Percentiles rank a stretch among this genome's conserved stretches.
Evolutionary conservation across 140 eudicot genomes (phyloP).

Genomic region (Bidens hawaiensis): DNA sequence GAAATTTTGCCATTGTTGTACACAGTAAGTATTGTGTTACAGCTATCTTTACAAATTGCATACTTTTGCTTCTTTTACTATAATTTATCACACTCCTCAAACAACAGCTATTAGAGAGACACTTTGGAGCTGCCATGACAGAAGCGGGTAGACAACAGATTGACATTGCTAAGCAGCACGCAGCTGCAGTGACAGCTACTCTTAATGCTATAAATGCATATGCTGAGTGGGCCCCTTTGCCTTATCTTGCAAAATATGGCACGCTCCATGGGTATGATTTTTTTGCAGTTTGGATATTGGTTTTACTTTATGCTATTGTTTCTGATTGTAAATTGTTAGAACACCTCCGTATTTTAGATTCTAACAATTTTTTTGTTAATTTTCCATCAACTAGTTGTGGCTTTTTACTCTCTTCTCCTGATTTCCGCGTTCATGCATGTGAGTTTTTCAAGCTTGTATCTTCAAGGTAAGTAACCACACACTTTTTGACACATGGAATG

Average conservation of each 20-base stretch:
- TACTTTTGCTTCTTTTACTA: slow-evolving; percentile 7
- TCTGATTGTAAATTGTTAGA: slow-evolving; percentile 1
- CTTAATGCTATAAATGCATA: slow-evolving; percentile 92
- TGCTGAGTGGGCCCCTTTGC: slow-evolving; percentile 98
- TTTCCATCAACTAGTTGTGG: slow-evolving; percentile 56
- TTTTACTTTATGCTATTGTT: slow-evolving; percentile 8
- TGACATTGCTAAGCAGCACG: slow-evolving; percentile 89
- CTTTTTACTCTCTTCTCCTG: slow-evolving; percentile 86
- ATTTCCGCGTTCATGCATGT: slow-evolving; percentile 93
- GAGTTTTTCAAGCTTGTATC: slow-evolving; percentile 94
- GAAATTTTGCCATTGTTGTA: slow-evolving; percentile 82
- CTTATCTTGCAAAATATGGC: slow-evolving; percentile 90
- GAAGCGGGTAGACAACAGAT: slow-evolving; percentile 84
- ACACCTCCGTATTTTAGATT: slow-evolving; percentile 2
- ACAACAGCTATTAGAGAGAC: slow-evolving; percentile 81
- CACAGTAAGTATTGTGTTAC: slow-evolving; percentile 53
- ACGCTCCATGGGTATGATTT: slow-evolving; percentile 70
- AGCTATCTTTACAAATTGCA: background rate
- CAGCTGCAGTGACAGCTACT: slow-evolving; percentile 79
- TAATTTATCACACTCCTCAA: background rate
- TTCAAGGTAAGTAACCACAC: slow-evolving; percentile 50
- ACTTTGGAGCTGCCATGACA: slow-evolving; percentile 90
- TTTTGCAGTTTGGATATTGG: slow-evolving; percentile 1
- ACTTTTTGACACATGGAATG: background rate
- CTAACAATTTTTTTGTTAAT: slow-evolving; percentile 6